A percentile compares a stretch with the other conserved stretches of the same genome.
These are phyloP conservation scores for Orbilia blumenaviensis DNA, from an alignment of 2,329 filamentous ascomycete genomes.

Conservation along the genomic window DNA sequence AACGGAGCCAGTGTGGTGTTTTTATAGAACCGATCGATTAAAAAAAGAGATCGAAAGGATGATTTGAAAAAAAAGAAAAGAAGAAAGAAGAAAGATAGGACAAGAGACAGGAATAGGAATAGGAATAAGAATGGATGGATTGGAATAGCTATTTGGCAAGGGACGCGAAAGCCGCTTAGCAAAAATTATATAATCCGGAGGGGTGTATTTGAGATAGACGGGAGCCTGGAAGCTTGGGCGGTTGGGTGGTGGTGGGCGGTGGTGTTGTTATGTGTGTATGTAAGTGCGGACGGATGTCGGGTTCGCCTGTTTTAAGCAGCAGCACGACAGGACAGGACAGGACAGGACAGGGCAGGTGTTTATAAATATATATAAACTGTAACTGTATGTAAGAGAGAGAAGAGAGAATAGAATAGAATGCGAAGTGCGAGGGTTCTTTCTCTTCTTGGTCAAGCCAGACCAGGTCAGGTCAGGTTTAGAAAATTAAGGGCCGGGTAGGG, in stretches of 20 bases:
- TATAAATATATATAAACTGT: neutral
- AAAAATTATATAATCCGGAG: conserved; percentile 33
- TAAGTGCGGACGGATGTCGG: conserved; percentile 10
- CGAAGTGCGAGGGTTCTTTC: conserved; percentile 29
- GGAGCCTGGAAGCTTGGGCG: neutral
- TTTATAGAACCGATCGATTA: no score
- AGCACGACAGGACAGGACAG: neutral
- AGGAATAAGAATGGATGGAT: conserved; percentile 3
- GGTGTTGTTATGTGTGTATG: neutral
- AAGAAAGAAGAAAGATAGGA: conserved; percentile 1
- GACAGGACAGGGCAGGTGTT: no score
- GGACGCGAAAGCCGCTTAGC: conserved; percentile 16
- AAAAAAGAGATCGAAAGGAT: neutral
- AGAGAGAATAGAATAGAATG: conserved; percentile 29
- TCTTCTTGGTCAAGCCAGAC: neutral
- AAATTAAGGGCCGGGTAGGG: neutral
- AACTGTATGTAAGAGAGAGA: conserved; percentile 15
- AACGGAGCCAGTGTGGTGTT: conserved; percentile 34
- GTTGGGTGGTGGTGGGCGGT: neutral
- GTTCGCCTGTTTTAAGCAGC: conserved; percentile 1
- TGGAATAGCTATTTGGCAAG: conserved; percentile 5
- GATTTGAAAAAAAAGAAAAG: neutral
- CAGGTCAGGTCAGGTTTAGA: no score
- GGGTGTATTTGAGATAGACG: conserved; percentile 37
- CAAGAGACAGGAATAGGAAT: neutral